These are phyloP conservation scores for Flueggea neowawraea DNA, from an alignment of 441 rosid species.

Conservation along the genomic window DNA sequence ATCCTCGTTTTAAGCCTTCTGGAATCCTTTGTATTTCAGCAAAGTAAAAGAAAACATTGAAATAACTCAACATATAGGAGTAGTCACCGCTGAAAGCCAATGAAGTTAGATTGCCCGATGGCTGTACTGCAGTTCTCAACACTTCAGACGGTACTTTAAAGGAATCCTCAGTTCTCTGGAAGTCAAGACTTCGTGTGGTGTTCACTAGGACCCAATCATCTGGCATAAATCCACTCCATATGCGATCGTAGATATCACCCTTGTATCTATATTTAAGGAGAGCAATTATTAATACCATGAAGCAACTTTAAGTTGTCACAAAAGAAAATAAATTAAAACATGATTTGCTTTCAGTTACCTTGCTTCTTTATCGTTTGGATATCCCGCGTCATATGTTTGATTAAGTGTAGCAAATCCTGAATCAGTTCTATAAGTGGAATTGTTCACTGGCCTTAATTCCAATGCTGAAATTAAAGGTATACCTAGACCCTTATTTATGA, in stretches of 20 bases:
- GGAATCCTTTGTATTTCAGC: constrained; percentile 8
- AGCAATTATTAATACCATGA: too few relatives aligned
- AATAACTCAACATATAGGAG: rapidly evolving
- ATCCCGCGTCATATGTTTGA: constrained; percentile 1
- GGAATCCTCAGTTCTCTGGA: background rate
- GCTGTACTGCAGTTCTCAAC: constrained; percentile 1
- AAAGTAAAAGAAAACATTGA: constrained; percentile 17
- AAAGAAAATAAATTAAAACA: too few relatives aligned
- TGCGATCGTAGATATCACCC: constrained; percentile 8
- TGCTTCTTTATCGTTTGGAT: too few relatives aligned
- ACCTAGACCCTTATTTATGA: constrained; percentile 16
- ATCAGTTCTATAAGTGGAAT: constrained; percentile 1
- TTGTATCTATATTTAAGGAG: constrained; percentile 3
- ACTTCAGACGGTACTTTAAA: constrained; percentile 1
- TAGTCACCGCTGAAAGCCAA: background rate
- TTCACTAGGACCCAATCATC: background rate
- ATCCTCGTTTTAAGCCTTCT: constrained; percentile 2
- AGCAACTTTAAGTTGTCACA: background rate
- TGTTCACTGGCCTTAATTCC: constrained; percentile 14
- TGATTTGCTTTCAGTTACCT: background rate
- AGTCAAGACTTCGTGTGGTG: background rate
- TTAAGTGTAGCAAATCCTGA: background rate
- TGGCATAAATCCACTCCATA: rapidly evolving
- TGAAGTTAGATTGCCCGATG: background rate
- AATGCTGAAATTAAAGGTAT: constrained; percentile 19